Evolutionary conservation across 164 flowering plant species (phyloP).

Genomic region (Chloranthus sessilifolius): DNA sequence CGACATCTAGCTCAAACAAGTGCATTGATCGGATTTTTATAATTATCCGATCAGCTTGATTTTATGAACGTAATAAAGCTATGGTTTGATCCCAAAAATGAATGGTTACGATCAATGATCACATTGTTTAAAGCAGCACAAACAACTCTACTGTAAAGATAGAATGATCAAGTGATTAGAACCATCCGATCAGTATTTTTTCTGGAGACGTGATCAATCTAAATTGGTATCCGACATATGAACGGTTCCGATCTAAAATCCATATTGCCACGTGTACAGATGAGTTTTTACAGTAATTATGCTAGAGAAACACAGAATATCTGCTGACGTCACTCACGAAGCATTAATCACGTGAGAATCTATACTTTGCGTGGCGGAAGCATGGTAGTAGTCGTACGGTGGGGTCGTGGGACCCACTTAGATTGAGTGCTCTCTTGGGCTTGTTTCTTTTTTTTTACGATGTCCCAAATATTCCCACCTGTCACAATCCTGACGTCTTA

Average conservation of each 20-base stretch:
- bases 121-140: no score
- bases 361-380: constrained; percentile 27
- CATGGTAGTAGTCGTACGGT: neutral
- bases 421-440: constrained; percentile 61
- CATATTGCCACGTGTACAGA: neutral
- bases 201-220: no score
- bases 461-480: constrained; percentile 44
- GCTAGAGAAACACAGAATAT: neutral
- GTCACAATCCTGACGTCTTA: constrained; percentile 39
- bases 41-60: no score
- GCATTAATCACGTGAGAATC: constrained; percentile 15
- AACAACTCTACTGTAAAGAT: no score
- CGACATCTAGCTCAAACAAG: no score
- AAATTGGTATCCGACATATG: neutral
- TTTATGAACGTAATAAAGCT: no score
- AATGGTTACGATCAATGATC: no score
- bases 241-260: neutral
- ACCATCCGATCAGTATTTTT: no score
- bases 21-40: no score
- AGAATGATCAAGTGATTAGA: no score
- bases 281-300: neutral
- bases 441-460: constrained; percentile 50
- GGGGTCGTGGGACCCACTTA: constrained; percentile 25
- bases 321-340: neutral
- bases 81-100: no score